Conservation (phyloP, 2,329 filamentous ascomycete genomes). For the Botrytis elliptica region DNA sequence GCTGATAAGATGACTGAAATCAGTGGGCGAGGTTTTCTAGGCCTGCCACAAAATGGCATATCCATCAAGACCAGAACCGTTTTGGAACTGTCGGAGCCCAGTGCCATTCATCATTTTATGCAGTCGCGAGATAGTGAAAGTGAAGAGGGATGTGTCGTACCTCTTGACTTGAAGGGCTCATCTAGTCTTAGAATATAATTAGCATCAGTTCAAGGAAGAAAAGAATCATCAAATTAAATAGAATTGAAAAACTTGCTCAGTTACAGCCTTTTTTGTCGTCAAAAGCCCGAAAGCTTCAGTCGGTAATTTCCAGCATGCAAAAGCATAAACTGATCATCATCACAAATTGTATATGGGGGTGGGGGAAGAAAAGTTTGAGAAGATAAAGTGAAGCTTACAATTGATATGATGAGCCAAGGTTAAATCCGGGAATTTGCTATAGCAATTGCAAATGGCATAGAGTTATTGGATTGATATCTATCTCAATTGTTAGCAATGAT, state of each 20-base stretch:
- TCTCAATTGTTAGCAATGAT: slow-evolving; percentile 19
- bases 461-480: not conserved
- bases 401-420: not conserved
- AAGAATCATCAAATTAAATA: not conserved
- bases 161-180: slow-evolving; percentile 14
- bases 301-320: slow-evolving; percentile 89
- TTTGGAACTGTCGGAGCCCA: slow-evolving; percentile 79
- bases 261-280: slow-evolving; percentile 85
- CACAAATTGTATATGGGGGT: slow-evolving; percentile 24
- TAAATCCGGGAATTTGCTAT: too few relatives aligned
- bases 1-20: slow-evolving; percentile 44
- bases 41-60: slow-evolving; percentile 91
- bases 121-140: slow-evolving; percentile 24
- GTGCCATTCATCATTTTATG: slow-evolving; percentile 82
- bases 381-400: slow-evolving; percentile 1
- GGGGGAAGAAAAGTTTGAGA: not conserved
- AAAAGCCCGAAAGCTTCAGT: slow-evolving; percentile 68
- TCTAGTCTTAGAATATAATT: slow-evolving; percentile 18
- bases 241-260: slow-evolving; percentile 55
- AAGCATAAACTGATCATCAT: slow-evolving; percentile 41
- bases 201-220: not conserved
- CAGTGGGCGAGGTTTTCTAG: slow-evolving; percentile 99
- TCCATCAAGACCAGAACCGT: slow-evolving; percentile 63
- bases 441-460: not conserved
- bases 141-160: slow-evolving; percentile 23